Evolutionary conservation across 441 rosid species (phyloP).

Genomic region (Cnidoscolus chayamansa): DNA sequence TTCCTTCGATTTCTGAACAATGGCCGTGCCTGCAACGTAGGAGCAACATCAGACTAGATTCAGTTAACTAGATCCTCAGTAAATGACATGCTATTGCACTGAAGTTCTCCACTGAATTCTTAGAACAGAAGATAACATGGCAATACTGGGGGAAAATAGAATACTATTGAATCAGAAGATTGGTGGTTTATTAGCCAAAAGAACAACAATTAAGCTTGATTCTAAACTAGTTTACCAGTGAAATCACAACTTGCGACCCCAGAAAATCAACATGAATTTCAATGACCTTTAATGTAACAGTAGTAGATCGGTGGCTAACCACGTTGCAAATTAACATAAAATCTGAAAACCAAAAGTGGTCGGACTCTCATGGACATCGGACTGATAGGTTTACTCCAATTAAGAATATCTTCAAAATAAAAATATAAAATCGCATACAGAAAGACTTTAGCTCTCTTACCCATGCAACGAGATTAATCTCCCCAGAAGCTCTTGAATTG

Average conservation of each 20-base stretch:
- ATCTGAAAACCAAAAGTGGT: too few relatives aligned
- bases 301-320: too few relatives aligned
- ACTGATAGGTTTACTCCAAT: too few relatives aligned
- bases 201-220: too few relatives aligned
- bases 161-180: too few relatives aligned
- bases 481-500: constrained; percentile 61
- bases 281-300: not conserved
- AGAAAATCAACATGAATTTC: too few relatives aligned
- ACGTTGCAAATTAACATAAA: too few relatives aligned
- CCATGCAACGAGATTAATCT: constrained; percentile 92
- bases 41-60: not conserved
- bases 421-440: not conserved
- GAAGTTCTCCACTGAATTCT: not conserved
- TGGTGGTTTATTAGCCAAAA: too few relatives aligned
- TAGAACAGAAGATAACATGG: not conserved
- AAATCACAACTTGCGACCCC: too few relatives aligned
- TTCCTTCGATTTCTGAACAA: constrained; percentile 84
- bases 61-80: not conserved
- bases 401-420: not conserved
- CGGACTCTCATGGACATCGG: too few relatives aligned
- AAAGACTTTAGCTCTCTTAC: constrained; percentile 40
- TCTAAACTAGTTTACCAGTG: too few relatives aligned
- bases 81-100: not conserved
- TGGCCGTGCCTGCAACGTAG: constrained; percentile 66
- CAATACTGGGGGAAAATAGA: not conserved